These are phyloP conservation scores for Vaucheria bursata DNA, from an alignment of 352 stramenopile species.

Conservation along the genomic window DNA sequence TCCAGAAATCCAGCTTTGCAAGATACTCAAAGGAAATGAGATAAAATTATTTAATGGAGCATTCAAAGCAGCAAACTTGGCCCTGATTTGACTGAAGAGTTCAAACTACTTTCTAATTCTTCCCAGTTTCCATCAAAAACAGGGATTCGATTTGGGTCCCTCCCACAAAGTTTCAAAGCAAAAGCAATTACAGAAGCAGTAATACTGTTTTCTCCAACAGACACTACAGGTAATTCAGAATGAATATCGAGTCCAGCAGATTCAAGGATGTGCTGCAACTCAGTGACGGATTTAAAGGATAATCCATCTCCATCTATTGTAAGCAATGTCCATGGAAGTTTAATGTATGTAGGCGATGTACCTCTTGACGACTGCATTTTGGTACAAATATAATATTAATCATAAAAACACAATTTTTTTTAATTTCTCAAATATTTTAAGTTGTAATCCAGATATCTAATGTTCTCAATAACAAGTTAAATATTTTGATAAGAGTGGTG, in stretches of 20 bases:
- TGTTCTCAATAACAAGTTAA: neutral
- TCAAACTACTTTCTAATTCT: no score
- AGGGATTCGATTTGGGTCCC: slow-evolving; percentile 33
- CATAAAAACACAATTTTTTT: neutral
- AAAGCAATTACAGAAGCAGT: slow-evolving; percentile 56
- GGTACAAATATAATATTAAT: neutral
- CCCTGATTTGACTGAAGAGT: no score
- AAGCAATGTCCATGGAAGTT: neutral
- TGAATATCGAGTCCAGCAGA: slow-evolving; percentile 27
- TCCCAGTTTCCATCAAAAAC: slow-evolving; percentile 81
- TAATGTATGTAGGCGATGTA: neutral
- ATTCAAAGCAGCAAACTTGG: no score
- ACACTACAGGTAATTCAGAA: slow-evolving; percentile 31
- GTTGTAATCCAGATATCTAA: neutral
- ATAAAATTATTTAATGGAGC: no score
- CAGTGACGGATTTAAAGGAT: neutral
- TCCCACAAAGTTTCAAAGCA: slow-evolving; percentile 50
- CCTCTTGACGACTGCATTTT: neutral
- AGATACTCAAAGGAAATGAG: no score
- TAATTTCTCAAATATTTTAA: neutral
- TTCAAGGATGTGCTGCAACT: slow-evolving; percentile 20
- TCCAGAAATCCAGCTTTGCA: no score
- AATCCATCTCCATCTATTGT: neutral
- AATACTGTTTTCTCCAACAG: slow-evolving; percentile 49
- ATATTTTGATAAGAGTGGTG: no score